A percentile compares a stretch with the other conserved stretches of the same genome.
Evolutionary conservation across 2,329 filamentous ascomycete species (phyloP).

Genomic region (Aspergillus fructus): DNA sequence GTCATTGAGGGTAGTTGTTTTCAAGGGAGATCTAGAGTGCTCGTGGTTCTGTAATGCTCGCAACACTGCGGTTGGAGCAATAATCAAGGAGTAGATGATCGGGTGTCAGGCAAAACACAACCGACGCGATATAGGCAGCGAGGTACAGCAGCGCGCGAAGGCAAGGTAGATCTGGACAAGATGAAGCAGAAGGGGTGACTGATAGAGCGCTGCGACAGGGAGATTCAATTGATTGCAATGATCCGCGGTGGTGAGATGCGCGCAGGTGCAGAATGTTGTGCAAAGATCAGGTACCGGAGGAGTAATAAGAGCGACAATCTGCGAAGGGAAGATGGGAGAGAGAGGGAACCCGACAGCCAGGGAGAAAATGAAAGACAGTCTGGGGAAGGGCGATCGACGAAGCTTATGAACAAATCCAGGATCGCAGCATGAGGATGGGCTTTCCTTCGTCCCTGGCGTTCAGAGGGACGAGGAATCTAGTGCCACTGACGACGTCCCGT

Average conservation of each 20-base stretch:
- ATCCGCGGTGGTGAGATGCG: conserved; percentile 14
- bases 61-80: conserved; percentile 12
- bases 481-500: conserved; percentile 44
- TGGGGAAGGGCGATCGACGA: conserved; percentile 44
- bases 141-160: neutral
- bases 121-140: neutral
- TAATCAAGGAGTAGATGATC: conserved; percentile 15
- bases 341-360: conserved; percentile 16
- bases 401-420: conserved; percentile 44
- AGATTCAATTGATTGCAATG: conserved; percentile 17
- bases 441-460: conserved; percentile 7
- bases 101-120: neutral
- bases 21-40: neutral
- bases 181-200: neutral
- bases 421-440: conserved; percentile 31
- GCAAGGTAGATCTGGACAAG: neutral
- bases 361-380: conserved; percentile 29
- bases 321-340: conserved; percentile 13
- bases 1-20: conserved; percentile 65
- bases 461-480: conserved; percentile 23
- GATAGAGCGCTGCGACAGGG: neutral
- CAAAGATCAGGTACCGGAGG: conserved; percentile 11
- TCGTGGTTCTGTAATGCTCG: neutral
- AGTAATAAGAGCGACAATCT: conserved; percentile 13
- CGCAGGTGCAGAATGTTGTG: conserved; percentile 13